Conservation (phyloP, 305 asterid genomes). For the Rubia balearica region DNA sequence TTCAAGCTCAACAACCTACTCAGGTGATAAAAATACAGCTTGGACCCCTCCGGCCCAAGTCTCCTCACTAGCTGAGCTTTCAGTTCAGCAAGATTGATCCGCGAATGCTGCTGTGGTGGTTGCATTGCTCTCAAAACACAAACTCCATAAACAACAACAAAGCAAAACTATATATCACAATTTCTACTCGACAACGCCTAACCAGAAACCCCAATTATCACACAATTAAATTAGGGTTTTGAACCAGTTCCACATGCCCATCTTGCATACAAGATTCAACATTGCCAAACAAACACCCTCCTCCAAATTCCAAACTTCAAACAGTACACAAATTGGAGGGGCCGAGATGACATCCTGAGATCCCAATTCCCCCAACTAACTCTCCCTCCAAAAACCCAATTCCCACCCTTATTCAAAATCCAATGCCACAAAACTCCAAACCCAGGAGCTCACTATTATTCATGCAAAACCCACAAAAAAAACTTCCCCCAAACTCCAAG, state of each 20-base stretch:
- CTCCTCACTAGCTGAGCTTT: constrained; percentile 67
- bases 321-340: constrained; percentile 22
- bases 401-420: constrained; percentile 32
- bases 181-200: constrained; percentile 20
- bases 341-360: constrained; percentile 44
- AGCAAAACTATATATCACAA: constrained; percentile 22
- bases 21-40: constrained; percentile 69
- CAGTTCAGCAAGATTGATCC: constrained; percentile 69
- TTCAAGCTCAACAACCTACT: constrained; percentile 63
- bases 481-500: constrained; percentile 48
- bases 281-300: constrained; percentile 42
- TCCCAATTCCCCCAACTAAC: constrained; percentile 50
- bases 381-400: constrained; percentile 87
- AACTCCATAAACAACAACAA: constrained; percentile 44
- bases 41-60: constrained; percentile 66
- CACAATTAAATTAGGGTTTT: constrained; percentile 51
- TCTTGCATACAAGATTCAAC: constrained; percentile 38
- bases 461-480: constrained; percentile 17
- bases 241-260: constrained; percentile 44
- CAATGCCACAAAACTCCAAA: constrained; percentile 24
- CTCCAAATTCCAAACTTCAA: constrained; percentile 32
- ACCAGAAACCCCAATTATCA: constrained; percentile 18
- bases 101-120: constrained; percentile 64
- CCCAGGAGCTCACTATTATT: constrained; percentile 24
- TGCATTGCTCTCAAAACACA: constrained; percentile 56